Conservation (phyloP, 2,329 filamentous ascomycete genomes). For the Hypoxylon sp. region DNA sequence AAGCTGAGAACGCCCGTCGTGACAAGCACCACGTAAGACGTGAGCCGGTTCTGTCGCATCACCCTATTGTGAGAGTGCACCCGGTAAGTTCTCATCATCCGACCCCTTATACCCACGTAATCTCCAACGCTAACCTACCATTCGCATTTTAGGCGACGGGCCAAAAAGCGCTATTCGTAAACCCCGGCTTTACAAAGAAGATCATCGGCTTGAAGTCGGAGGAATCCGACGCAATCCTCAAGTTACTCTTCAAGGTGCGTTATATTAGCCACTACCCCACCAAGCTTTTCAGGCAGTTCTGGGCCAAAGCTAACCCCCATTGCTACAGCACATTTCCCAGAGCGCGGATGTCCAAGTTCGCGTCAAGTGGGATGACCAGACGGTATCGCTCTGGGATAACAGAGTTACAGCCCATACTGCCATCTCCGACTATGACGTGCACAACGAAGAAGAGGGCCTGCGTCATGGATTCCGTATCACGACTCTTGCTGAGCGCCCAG, state of each 20-base stretch:
- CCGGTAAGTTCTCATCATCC: conserved; percentile 51
- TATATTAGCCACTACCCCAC: too few relatives aligned
- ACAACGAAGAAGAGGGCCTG: conserved; percentile 51
- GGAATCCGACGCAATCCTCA: conserved; percentile 71
- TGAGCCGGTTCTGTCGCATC: conserved; percentile 69
- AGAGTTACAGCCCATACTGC: conserved; percentile 59
- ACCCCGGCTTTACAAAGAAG: conserved; percentile 59
- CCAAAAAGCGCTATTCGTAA: conserved; percentile 74
- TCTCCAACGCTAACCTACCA: too few relatives aligned
- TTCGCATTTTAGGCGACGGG: conserved; percentile 69
- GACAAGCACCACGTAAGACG: conserved; percentile 57
- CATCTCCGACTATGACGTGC: conserved; percentile 55
- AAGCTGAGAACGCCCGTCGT: conserved; percentile 48
- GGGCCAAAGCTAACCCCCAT: too few relatives aligned
- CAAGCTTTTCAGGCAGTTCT: too few relatives aligned
- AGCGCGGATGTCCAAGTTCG: conserved; percentile 74
- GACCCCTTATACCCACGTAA: background rate
- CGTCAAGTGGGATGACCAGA: conserved; percentile 70
- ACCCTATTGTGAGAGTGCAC: conserved; percentile 74
- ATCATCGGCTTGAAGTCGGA: conserved; percentile 73
- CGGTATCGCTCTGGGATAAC: conserved; percentile 76
- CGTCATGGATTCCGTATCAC: conserved; percentile 54
- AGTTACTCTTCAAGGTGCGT: conserved; percentile 68
- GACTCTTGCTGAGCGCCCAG: conserved; percentile 50
- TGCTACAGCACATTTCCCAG: conserved; percentile 55